Conservation (phyloP, 2,329 filamentous ascomycete species). For the Phaeosphaeriaceae sp. region DNA sequence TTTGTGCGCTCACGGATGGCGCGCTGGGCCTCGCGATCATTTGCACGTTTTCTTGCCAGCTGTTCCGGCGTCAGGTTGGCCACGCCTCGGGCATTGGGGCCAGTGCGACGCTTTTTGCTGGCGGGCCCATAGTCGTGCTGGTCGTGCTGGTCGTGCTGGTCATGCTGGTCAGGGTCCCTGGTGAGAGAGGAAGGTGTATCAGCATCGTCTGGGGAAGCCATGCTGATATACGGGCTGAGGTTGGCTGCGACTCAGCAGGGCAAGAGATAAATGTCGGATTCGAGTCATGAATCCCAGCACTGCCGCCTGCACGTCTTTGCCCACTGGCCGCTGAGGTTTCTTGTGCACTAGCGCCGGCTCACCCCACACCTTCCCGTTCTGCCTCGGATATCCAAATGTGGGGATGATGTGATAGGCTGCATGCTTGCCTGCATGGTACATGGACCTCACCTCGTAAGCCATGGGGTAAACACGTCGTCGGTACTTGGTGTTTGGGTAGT, state of each 20-base stretch:
- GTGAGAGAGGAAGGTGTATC: constrained; percentile 24
- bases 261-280: constrained; percentile 9
- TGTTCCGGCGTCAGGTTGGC: constrained; percentile 88
- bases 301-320: no score
- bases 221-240: constrained; percentile 21
- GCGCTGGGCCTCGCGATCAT: constrained; percentile 86
- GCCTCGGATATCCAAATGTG: constrained; percentile 2
- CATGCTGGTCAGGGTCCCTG: constrained; percentile 17
- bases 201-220: constrained; percentile 30
- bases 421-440: background rate
- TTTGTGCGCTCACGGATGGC: constrained; percentile 84
- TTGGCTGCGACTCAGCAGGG: constrained; percentile 17
- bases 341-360: no score
- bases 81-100: constrained; percentile 70
- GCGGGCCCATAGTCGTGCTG: constrained; percentile 21
- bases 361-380: constrained; percentile 1
- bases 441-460: no score
- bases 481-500: no score
- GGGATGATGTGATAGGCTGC: no score
- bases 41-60: constrained; percentile 86
- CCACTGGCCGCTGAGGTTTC: no score
- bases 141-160: constrained; percentile 6
- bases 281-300: constrained; percentile 1
- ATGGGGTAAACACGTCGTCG: no score
- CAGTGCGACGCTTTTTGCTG: constrained; percentile 45